Conservation (phyloP, 2,329 filamentous ascomycete genomes). For the Saccharata proteae region DNA sequence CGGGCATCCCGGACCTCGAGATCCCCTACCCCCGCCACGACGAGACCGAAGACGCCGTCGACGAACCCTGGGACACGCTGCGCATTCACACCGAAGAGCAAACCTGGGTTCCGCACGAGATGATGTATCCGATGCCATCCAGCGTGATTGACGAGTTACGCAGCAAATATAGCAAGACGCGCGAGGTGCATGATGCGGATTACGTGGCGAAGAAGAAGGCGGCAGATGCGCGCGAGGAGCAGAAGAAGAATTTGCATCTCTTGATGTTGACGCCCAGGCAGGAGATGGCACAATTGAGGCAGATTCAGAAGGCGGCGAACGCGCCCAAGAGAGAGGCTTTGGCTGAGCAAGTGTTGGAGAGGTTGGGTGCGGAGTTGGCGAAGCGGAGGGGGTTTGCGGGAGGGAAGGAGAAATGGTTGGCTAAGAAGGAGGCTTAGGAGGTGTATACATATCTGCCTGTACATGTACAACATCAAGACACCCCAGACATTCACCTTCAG, state of each 20-base stretch:
- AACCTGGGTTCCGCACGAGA: constrained; percentile 68
- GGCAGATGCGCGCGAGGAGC: constrained; percentile 40
- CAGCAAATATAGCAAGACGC: constrained; percentile 69
- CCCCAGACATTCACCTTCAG: too few relatives aligned
- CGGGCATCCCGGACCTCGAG: constrained; percentile 18
- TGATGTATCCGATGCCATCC: constrained; percentile 65
- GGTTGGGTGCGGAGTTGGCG: neutral
- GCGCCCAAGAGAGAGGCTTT: too few relatives aligned
- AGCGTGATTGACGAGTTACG: constrained; percentile 76
- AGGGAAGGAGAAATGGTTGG: neutral
- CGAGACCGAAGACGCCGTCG: constrained; percentile 34
- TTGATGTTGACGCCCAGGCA: constrained; percentile 36
- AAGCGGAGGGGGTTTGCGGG: neutral
- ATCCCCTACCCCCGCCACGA: constrained; percentile 5
- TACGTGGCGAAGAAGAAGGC: constrained; percentile 54
- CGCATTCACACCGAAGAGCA: constrained; percentile 62
- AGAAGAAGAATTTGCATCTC: constrained; percentile 26
- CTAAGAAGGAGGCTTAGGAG: neutral
- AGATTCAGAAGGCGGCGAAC: too few relatives aligned
- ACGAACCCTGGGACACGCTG: constrained; percentile 57
- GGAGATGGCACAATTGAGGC: too few relatives aligned
- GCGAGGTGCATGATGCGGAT: constrained; percentile 65
- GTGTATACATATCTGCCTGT: neutral
- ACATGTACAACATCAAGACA: neutral
- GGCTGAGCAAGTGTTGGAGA: too few relatives aligned